Evolutionary conservation across 2,329 filamentous ascomycete genomes (phyloP), one percentile per base, ranked within the genome.

Genomic region (Xylaria sp.): DNA sequence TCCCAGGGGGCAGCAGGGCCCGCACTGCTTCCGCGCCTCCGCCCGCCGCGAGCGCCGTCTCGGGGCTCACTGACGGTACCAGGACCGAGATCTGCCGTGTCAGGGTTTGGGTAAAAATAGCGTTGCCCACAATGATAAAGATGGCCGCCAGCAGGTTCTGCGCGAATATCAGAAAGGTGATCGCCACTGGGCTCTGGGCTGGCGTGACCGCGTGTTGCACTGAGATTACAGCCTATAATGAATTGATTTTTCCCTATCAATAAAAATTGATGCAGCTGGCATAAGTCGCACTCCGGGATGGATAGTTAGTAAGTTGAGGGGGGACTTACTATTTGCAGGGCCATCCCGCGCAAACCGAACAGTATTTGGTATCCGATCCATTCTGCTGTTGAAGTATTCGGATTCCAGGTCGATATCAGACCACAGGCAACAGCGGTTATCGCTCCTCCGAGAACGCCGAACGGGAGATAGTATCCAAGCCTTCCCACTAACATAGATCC

Each of bases 311-410:
- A 45, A 32, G 34, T 18, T 52, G 23, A 25, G 7, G 20, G 34
- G 9, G 20, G 15, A 28, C 36, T 52, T 55, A 65, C 63, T 25
- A 59, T 6, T 12, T 65, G 63, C 12, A 60, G 30, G 41, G 8
- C 63, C 9, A 52, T 55, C 5, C 63, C 63, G 7, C 63, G 32
- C 28, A 66, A 43, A n/a, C 57, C 63, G 15, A 34, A 66, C 34
- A 66, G 9, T 34, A 66, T 62, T 28, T 66, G 63, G 20, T 62
- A 56, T 18, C 63, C 63, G 15, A 66, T 46, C 57, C 56, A 61
- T 28, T 56, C 41, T 13, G 46, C 63, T 6, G 58, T 56, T 23
- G 34, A 23, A 23, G 63, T 66, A 28, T 32, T 5, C 2, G 30
- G 63, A 10, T 20, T 3, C 57, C 57, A 62, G 25, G 58, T 62